Evolutionary conservation across 805 yeast species (phyloP), one percentile per base, ranked within the genome.

Genomic region (Barnettozyma salicaria): DNA sequence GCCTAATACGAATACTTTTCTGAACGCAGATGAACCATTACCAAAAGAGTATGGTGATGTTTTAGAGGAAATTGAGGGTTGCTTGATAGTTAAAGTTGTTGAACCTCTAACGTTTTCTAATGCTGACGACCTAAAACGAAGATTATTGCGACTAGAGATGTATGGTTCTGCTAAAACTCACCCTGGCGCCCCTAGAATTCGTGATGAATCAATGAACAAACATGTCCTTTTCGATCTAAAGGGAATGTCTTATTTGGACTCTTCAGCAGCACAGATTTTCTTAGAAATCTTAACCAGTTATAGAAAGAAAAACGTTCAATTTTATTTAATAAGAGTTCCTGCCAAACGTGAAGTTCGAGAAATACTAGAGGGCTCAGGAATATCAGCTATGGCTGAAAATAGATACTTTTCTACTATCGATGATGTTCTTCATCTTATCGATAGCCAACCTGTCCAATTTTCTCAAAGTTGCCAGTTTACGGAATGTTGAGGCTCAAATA

Each of bases 21-120:
- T 80, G 29, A 83, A 84, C 53, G 87, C 88, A 0, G 94, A 85
- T 56, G 78, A 72, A 27, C 67, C 70, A 27, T 58, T 68, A 19
- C 72, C 63, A 3, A 47, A 49, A 25, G 49, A 47, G 7, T 40
- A 43, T 19, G 53, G 53, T 12, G 45, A 40, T 4, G 30, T 50
- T 5, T 55, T 65, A 20, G 73, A 69, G 48, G 65, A 64, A 27
- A 64, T 81, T 33, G 84, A 80, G 46, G 88, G 87, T 0, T 81
- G 88, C 38, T 63, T 89, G 24, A 75, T 87, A 20, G 81, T 88
- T 25, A 81, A 80, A 45, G 74, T 88, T 29, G 88, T 96, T 0
- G 96, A 88, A 53, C 95, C 96, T 2, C 64, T 88, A 42, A 85
- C 89, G 5, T 88, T 88, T 59, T 86, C 95, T 27, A 88, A 89